Conservation (phyloP, 768 basidiomycete species). For the Xerocomellus chrysenteron region DNA sequence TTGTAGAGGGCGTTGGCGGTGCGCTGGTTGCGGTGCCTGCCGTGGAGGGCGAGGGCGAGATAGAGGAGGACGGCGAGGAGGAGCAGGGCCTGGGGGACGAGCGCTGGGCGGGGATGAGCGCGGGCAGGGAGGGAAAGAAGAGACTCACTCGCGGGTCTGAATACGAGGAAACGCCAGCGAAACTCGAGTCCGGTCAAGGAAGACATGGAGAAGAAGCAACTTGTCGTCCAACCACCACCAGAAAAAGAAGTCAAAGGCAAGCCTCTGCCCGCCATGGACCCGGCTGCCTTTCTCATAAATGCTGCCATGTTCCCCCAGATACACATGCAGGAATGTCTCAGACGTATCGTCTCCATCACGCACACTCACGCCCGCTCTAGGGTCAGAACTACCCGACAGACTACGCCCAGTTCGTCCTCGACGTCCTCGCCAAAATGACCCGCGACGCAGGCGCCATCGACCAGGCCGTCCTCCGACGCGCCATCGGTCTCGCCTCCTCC, state of each 20-base stretch:
- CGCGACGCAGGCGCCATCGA: slow-evolving; percentile 49
- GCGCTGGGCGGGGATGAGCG: slow-evolving; percentile 39
- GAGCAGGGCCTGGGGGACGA: slow-evolving; percentile 64
- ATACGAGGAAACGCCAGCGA: slow-evolving; percentile 71
- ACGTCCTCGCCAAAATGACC: slow-evolving; percentile 52
- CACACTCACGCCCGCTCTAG: slow-evolving; percentile 14
- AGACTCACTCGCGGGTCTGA: slow-evolving; percentile 72
- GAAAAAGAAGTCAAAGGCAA: slow-evolving; percentile 16
- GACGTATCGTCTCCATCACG: not conserved
- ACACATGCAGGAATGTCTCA: slow-evolving; percentile 31
- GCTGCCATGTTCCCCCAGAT: slow-evolving; percentile 24
- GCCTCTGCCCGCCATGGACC: slow-evolving; percentile 24
- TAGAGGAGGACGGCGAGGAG: slow-evolving; percentile 56
- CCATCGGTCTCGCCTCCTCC: slow-evolving; percentile 71
- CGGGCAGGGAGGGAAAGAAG: not conserved
- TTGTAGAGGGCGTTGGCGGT: slow-evolving; percentile 67
- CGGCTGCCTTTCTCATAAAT: slow-evolving; percentile 16
- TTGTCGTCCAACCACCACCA: slow-evolving; percentile 6
- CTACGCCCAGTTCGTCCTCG: slow-evolving; percentile 59
- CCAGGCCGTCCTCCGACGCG: slow-evolving; percentile 61
- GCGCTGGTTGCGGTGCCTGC: slow-evolving; percentile 55
- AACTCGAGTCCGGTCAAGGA: slow-evolving; percentile 61
- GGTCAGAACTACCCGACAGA: slow-evolving; percentile 49
- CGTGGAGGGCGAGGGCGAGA: slow-evolving; percentile 54
- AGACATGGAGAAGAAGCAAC: slow-evolving; percentile 2